A percentile compares a stretch with the other conserved stretches of the same genome.
Evolutionary conservation across 257 asterid species (phyloP).

Genomic region (Solanum appendiculatum): DNA sequence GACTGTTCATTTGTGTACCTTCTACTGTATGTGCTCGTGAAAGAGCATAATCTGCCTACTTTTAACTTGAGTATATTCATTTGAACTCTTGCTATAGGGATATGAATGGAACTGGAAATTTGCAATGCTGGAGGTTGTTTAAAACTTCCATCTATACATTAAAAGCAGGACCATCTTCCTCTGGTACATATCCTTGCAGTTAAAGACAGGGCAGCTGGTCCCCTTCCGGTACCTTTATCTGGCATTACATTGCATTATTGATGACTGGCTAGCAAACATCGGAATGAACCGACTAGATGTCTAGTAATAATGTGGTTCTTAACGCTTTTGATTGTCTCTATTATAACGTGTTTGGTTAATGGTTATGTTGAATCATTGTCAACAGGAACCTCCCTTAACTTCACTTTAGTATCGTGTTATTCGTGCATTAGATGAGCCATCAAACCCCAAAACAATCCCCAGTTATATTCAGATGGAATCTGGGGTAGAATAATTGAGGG

Average conservation of each 20-base stretch:
- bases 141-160: background rate
- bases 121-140: background rate
- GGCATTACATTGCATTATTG: background rate
- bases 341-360: background rate
- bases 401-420: background rate
- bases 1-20: background rate
- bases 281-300: background rate
- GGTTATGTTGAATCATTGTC: background rate
- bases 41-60: background rate
- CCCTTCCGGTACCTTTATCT: background rate
- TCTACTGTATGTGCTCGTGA: background rate
- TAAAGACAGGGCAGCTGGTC: background rate
- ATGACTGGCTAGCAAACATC: background rate
- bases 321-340: background rate
- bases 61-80: background rate
- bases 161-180: background rate
- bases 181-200: background rate
- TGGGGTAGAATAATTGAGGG: background rate
- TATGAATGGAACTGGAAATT: background rate
- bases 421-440: background rate
- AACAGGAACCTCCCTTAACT: background rate
- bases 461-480: background rate
- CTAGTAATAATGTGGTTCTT: background rate
- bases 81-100: background rate
- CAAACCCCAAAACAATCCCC: background rate